phyloP scores from a whole-genome alignment of 2,329 filamentous ascomycete genomes.

The Zasmidium angulare region DNA sequence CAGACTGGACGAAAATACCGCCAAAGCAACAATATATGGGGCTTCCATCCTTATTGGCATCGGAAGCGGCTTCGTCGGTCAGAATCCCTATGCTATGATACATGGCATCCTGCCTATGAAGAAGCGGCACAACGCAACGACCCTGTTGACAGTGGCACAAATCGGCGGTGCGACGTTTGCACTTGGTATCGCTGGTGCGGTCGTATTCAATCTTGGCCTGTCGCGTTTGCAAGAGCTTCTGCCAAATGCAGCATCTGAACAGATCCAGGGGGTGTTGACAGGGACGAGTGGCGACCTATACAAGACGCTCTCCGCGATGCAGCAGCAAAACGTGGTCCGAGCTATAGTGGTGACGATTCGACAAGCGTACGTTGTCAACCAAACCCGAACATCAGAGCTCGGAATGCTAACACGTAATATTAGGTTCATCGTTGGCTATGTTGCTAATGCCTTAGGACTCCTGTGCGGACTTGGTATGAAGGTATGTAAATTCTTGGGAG shows the following conservation, averaged over 20 bases:
- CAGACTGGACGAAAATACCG: conserved; percentile 9
- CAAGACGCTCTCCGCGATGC: background rate
- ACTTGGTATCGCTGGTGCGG: conserved; percentile 12
- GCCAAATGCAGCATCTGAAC: background rate
- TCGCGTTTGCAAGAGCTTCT: background rate
- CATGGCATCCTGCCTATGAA: conserved; percentile 1
- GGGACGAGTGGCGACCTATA: background rate
- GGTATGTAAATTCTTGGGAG: background rate
- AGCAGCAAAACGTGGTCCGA: background rate
- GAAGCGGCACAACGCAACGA: background rate
- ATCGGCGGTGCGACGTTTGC: conserved; percentile 9
- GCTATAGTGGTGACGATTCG: background rate
- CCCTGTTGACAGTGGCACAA: conserved; percentile 12
- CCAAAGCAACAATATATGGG: conserved; percentile 13
- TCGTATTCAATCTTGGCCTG: conserved; percentile 9
- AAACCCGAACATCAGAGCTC: background rate
- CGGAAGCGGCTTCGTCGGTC: conserved; percentile 10
- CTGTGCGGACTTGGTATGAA: background rate
- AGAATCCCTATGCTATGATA: conserved; percentile 9
- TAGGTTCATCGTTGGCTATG: background rate
- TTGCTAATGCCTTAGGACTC: background rate
- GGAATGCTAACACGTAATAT: background rate
- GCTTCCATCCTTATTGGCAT: conserved; percentile 13
- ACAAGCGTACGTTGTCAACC: background rate
- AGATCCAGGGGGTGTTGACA: background rate